phyloP scores from a whole-genome alignment of 2,329 filamentous ascomycete genomes.

The Sarocladium kiliense region DNA sequence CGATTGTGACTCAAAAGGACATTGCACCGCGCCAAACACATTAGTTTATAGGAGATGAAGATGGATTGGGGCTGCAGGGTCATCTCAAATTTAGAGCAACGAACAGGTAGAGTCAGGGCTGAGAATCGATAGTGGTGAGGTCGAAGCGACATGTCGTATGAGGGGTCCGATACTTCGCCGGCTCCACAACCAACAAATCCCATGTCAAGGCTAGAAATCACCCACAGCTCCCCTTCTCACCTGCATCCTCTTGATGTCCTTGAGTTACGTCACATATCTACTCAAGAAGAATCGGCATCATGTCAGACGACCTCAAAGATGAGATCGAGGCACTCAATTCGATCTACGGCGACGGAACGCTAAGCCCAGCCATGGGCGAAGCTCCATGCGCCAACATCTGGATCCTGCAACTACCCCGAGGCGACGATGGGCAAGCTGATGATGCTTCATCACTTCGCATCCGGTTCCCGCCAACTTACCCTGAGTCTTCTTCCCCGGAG shows the following conservation, averaged over 20 bases:
- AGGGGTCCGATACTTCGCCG: not conserved
- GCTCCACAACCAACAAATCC: not conserved
- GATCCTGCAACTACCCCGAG: constrained; percentile 59
- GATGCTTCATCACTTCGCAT: constrained; percentile 55
- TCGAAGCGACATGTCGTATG: not conserved
- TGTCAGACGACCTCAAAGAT: constrained; percentile 60
- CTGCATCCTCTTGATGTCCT: no score
- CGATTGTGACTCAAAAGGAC: no score
- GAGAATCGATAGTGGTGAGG: no score
- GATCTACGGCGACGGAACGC: constrained; percentile 69
- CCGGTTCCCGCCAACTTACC: constrained; percentile 70
- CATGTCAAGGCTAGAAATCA: not conserved
- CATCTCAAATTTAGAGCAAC: no score
- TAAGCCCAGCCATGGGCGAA: constrained; percentile 37
- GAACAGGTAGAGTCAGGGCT: no score
- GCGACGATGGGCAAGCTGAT: constrained; percentile 21
- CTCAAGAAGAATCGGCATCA: constrained; percentile 18
- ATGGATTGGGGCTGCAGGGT: no score
- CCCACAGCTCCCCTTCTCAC: not conserved
- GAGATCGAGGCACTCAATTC: constrained; percentile 80
- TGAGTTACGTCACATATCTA: not conserved
- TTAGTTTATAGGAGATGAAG: no score
- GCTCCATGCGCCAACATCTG: constrained; percentile 33
- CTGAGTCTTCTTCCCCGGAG: constrained; percentile 61
- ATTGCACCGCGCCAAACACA: no score